phyloP scores from a whole-genome alignment of 1,139 yeast genomes.

The Ogataea hybrid region DNA sequence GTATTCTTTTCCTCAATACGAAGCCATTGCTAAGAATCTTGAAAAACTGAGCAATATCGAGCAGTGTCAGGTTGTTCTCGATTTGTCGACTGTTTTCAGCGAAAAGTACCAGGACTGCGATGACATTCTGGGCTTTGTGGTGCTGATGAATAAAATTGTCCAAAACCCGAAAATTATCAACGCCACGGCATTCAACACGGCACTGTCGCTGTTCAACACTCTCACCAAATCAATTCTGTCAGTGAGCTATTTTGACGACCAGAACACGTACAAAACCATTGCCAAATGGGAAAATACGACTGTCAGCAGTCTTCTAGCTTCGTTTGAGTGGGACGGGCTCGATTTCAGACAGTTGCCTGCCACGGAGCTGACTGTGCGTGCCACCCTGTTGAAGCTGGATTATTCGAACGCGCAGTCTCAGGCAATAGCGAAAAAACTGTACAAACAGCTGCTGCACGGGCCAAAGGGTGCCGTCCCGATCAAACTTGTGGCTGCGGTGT shows the following conservation, averaged over 20 bases:
- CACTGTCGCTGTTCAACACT: constrained; percentile 37
- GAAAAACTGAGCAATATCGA: constrained; percentile 34
- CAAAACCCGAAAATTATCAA: constrained; percentile 25
- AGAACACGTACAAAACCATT: constrained; percentile 29
- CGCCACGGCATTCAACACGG: constrained; percentile 26
- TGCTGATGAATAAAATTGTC: constrained; percentile 32
- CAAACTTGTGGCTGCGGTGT: constrained; percentile 40
- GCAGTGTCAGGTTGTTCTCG: constrained; percentile 38
- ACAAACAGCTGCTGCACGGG: constrained; percentile 49
- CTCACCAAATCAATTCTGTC: constrained; percentile 32
- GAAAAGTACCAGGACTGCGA: constrained; percentile 29
- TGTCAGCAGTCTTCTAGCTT: constrained; percentile 22
- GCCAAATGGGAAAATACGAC: constrained; percentile 23
- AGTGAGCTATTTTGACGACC: constrained; percentile 27
- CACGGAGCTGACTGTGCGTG: constrained; percentile 42
- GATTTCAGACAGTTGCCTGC: constrained; percentile 18
- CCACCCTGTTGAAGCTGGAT: constrained; percentile 40
- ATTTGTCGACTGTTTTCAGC: constrained; percentile 37
- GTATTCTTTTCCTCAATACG: constrained; percentile 23
- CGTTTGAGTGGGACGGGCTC: constrained; percentile 28
- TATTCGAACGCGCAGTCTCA: constrained; percentile 33
- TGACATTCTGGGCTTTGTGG: constrained; percentile 35
- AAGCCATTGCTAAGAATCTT: constrained; percentile 19
- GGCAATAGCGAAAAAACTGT: constrained; percentile 38
- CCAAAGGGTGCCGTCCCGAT: constrained; percentile 48